Base-by-base conservation (phyloP, 176 grass and related monocot species). In the Musa itinerans region DNA sequence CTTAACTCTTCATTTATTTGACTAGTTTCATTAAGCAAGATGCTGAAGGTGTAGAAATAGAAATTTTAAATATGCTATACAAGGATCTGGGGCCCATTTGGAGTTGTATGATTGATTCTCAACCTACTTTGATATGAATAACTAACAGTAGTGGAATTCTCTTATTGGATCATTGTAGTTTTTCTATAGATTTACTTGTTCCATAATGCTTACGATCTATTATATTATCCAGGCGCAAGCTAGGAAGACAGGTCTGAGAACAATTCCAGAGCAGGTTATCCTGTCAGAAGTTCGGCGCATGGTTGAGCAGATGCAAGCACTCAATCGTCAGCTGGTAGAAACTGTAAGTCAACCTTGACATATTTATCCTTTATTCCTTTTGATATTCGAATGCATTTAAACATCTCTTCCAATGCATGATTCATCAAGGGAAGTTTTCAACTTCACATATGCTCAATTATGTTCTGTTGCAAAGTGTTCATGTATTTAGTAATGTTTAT, bases 251-350 rank as follows among this genome's bases (percentile, higher is more conserved):
- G 80, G 84, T 16, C 11, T 89, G 54, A 43, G 26, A 50, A 98
- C 73, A 79, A 52, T 84, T 1, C 95, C 95, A 70, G 88, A 98
- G 73, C 72, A 94, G 77, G 67, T 84, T 73, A 94, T 91, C 62
- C 81, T 98, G 50, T 91, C 88, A 74, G 90, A 98, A 74, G 86
- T 98, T 87, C 84, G 84, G 69, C 84, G 84, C 77, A 90, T 94
- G 73, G 95, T 98, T 65, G 86, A 89, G 78, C 83, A 98, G 77
- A 98, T 98, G 90, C 82, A 94, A 89, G 62, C 80, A 82, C 76
- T 98, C 63, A 91, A 98, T 72, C 90, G 73, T 78, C 86, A 91
- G 9, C 86, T 98, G 1, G 84, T 94, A 78, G 90, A 98, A 91
- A 85, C 95, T 69, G 95, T 98, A 91, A 89, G 90, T 25, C 53